Conservation (phyloP, 2,329 filamentous ascomycete genomes). For the Sodiomyces alkalinus region DNA sequence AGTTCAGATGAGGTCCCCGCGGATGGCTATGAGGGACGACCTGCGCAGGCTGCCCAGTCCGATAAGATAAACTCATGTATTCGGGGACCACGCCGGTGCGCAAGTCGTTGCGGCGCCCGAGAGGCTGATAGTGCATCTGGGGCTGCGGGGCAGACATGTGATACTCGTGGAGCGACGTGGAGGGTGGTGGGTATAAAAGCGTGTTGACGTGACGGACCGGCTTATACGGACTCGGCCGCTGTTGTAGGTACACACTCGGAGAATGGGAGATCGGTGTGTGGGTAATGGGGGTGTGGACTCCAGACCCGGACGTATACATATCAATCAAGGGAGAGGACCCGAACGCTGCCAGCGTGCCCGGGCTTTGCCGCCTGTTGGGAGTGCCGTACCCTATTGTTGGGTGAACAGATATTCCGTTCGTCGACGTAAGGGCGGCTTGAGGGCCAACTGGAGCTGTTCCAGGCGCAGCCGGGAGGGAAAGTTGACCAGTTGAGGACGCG, state of each 20-base stretch:
- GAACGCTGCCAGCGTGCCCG: conserved; percentile 34
- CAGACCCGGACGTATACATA: conserved; percentile 36
- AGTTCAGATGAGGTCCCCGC: conserved; percentile 20
- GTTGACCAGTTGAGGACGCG: conserved; percentile 9
- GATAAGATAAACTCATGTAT: conserved; percentile 18
- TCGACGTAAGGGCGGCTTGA: conserved; percentile 7
- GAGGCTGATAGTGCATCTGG: conserved; percentile 71
- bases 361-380: conserved; percentile 37
- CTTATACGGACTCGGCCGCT: conserved; percentile 83
- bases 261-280: conserved; percentile 62
- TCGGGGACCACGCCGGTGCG: conserved; percentile 59
- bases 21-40: conserved; percentile 2
- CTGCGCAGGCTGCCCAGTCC: conserved; percentile 4
- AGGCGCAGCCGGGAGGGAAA: conserved; percentile 6
- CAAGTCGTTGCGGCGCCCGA: conserved; percentile 53
- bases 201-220: conserved; percentile 82
- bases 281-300: conserved; percentile 38
- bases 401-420: conserved; percentile 9
- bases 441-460: conserved; percentile 5
- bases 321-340: conserved; percentile 58
- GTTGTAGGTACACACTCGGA: conserved; percentile 73
- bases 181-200: conserved; percentile 75
- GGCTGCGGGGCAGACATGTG: conserved; percentile 43
- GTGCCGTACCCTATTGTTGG: conserved; percentile 27
- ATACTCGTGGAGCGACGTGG: conserved; percentile 62